Base-by-base conservation (phyloP, 2,329 filamentous ascomycete genomes). In the Ophiostoma pallidulum region DNA sequence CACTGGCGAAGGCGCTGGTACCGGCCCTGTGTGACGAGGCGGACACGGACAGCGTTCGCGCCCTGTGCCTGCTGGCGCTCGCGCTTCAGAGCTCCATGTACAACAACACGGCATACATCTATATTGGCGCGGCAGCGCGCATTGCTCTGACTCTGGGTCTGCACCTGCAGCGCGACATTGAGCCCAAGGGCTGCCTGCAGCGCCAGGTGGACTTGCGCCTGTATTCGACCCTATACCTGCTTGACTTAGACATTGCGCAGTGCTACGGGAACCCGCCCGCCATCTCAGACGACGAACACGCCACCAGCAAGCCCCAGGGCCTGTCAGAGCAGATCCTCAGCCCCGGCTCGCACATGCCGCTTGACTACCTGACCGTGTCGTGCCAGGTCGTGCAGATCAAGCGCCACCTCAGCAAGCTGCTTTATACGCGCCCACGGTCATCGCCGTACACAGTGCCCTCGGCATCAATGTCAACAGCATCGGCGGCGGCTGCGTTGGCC, bases 81-180 rank as follows among this genome's bases (percentile, higher is more conserved):
- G 53, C 57, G 5, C 41, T 57, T 33, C 53, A 58, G 47, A 58
- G 57, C 42, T 54, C 53, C 44, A 55, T 59, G 51, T 54, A 48
- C 39, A 55, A 47, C 37, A 58, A 58, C 46, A 59, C 56, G 16
- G 57, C 58, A 8, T 58, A 59, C 38, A 50, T 59, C 14, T 59
- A 59, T 29, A 50, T 59, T 18, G 57, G 58, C 13, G 53, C 58
- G 3, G 58, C 58, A 1, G 52, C 57, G 2, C 52, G 58, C 4
- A 59, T 59, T 8, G 56, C 58, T 5, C 56, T 56, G 26, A 58
- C 56, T 7, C 50, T 60, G 3, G 57, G 57, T 4, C 49, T 60
- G 13, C 57, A 59, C 33, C 49, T 58, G 10, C 51, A 54, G n/a
- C 52, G 53, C 3, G 48, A 54, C 20, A 53, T 53, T 4, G 52